Percentiles rank a stretch among this genome's conserved stretches.
Evolutionary conservation across 75 land plant genomes (phyloP).

Genomic region (Larix kaempferi): DNA sequence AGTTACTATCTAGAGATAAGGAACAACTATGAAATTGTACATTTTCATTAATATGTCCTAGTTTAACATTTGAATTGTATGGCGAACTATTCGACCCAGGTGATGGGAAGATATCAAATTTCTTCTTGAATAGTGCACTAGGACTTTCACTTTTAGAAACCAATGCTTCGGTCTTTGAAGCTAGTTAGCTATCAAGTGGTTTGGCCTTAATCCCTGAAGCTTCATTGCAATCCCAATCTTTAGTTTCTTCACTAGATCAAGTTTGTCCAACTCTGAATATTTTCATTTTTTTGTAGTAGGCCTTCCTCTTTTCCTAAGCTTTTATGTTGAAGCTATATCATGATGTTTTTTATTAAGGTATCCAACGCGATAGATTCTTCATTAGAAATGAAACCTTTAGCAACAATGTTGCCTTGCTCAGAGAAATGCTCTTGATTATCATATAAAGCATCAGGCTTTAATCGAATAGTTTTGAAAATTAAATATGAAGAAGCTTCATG

Average conservation of each 20-base stretch:
- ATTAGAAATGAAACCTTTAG: neutral
- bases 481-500: neutral
- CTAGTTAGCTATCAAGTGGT: neutral
- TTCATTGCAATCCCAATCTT: neutral
- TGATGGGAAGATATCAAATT: neutral
- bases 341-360: neutral
- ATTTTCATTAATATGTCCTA: neutral
- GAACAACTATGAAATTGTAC: neutral
- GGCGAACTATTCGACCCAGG: neutral
- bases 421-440: neutral
- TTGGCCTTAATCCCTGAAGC: neutral
- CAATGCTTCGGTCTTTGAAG: neutral
- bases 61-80: neutral
- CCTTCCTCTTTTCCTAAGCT: conserved; percentile 3
- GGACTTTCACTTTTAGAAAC: conserved; percentile 2
- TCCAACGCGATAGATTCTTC: neutral
- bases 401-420: neutral
- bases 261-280: neutral
- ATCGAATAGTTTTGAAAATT: neutral
- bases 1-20: neutral
- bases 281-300: neutral
- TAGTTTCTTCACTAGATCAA: neutral
- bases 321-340: neutral
- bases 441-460: neutral
- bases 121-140: neutral